A percentile compares a stretch with the other conserved stretches of the same genome.
These are phyloP conservation scores for Colletotrichum tabaci DNA, from an alignment of 2,329 filamentous ascomycete genomes.

Conservation along the genomic window DNA sequence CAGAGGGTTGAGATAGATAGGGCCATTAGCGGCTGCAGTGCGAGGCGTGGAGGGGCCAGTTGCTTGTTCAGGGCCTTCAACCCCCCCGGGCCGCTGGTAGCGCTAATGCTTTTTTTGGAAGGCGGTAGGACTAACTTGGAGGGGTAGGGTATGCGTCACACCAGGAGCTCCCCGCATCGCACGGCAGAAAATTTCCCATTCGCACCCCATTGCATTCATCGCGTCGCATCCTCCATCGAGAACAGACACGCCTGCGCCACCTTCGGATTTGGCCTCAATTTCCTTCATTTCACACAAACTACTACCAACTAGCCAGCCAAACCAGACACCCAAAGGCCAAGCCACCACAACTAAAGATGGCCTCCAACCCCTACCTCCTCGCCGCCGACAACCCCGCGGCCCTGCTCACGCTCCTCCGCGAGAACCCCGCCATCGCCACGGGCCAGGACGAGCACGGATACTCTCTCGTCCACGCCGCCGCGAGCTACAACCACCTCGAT, in stretches of 20 bases:
- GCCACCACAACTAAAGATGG: conserved; percentile 53
- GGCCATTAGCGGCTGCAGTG: neutral
- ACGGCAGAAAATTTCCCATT: conserved; percentile 42
- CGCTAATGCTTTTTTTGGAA: neutral
- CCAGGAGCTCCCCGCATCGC: conserved; percentile 32
- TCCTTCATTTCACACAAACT: neutral
- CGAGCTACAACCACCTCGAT: conserved; percentile 90
- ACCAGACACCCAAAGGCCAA: neutral
- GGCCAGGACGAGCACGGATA: conserved; percentile 93
- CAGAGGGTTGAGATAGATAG: neutral
- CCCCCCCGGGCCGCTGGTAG: neutral
- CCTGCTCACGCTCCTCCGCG: conserved; percentile 81
- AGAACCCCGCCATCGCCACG: conserved; percentile 82
- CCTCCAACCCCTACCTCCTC: conserved; percentile 77
- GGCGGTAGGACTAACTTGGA: conserved; percentile 31
- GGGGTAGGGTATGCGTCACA: conserved; percentile 37
- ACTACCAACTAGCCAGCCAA: neutral
- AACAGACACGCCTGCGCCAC: conserved; percentile 24
- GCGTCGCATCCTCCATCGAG: neutral
- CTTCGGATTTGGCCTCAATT: conserved; percentile 35
- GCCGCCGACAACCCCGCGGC: conserved; percentile 85
- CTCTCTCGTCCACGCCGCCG: conserved; percentile 91
- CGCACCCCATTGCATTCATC: neutral
- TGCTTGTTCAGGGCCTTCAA: neutral
- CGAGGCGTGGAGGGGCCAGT: conserved; percentile 29